Evolutionary conservation across 116 monocot genomes (phyloP).

Genomic region (Posidonia oceanica): DNA sequence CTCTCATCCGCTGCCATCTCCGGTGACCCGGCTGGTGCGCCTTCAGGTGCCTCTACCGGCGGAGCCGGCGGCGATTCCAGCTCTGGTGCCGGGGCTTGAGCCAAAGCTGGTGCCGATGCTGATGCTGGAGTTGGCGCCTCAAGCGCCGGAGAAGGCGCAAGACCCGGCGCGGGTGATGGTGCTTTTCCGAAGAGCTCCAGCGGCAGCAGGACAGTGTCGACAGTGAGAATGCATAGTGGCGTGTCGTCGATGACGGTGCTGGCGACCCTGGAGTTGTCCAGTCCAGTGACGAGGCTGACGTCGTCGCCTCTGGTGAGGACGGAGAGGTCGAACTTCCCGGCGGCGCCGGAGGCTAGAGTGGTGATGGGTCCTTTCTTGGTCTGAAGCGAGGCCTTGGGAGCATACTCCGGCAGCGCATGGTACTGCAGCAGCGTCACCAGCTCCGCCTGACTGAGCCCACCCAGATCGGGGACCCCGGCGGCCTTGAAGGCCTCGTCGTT

Average conservation of each 20-base stretch:
- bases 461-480: conserved; percentile 38
- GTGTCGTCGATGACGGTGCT: conserved; percentile 62
- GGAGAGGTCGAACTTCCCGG: conserved; percentile 44
- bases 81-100: conserved; percentile 5
- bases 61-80: conserved; percentile 15
- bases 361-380: conserved; percentile 17
- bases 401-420: conserved; percentile 61
- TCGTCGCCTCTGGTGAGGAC: conserved; percentile 50
- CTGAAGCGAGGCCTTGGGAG: conserved; percentile 54
- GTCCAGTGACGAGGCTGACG: conserved; percentile 57
- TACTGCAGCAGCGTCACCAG: conserved; percentile 52
- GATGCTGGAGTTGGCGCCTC: conserved; percentile 15
- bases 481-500: conserved; percentile 74
- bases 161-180: conserved; percentile 42
- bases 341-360: conserved; percentile 49
- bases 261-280: conserved; percentile 53
- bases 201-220: conserved; percentile 61
- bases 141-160: conserved; percentile 6
- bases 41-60: conserved; percentile 7
- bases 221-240: conserved; percentile 47
- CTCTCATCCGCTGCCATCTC: conserved; percentile 2
- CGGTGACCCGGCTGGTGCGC: conserved; percentile 13
- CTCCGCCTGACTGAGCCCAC: conserved; percentile 38
- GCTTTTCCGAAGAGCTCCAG: conserved; percentile 53
- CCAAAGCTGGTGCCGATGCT: conserved; percentile 17